A percentile compares a stretch with the other conserved stretches of the same genome.
phyloP scores from a whole-genome alignment of 371 early-diverging fungal species.

The Mucor piriformis region DNA sequence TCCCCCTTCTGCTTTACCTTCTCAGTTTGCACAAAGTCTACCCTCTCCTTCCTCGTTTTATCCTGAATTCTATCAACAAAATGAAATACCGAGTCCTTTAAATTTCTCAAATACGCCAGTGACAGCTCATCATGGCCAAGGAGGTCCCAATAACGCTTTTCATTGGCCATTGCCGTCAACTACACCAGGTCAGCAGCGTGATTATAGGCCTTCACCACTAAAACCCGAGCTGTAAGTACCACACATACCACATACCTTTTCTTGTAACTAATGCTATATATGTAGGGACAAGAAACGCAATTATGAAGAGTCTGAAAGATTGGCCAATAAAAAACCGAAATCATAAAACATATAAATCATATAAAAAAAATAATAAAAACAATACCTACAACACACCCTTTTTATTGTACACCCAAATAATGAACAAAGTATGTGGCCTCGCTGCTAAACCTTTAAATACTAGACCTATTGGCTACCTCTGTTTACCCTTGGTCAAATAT shows the following conservation, averaged over 20 bases:
- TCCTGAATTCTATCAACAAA: conserved; percentile 74
- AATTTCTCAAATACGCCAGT: conserved; percentile 68
- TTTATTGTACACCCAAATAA: background rate
- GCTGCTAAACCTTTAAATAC: conserved; percentile 11
- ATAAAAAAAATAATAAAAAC: background rate
- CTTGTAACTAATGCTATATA: too few relatives aligned
- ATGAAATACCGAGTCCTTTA: conserved; percentile 65
- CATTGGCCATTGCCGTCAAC: conserved; percentile 56
- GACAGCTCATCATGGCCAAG: conserved; percentile 19
- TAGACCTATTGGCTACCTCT: conserved; percentile 28
- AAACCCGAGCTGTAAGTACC: conserved; percentile 25
- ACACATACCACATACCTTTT: background rate
- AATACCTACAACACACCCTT: background rate
- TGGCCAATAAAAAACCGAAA: conserved; percentile 16
- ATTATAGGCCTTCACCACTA: conserved; percentile 37
- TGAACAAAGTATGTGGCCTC: too few relatives aligned
- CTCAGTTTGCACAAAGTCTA: conserved; percentile 76
- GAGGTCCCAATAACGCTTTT: conserved; percentile 57
- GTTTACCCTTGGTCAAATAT: conserved; percentile 49
- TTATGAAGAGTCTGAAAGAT: conserved; percentile 6
- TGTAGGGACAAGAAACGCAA: conserved; percentile 14
- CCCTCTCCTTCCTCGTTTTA: conserved; percentile 81
- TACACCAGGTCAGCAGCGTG: conserved; percentile 12
- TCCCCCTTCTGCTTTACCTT: conserved; percentile 63
- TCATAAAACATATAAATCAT: conserved; percentile 10